These are phyloP conservation scores for Zygosaccharomyces lentus DNA, from an alignment of 805 yeast genomes.

Conservation along the genomic window DNA sequence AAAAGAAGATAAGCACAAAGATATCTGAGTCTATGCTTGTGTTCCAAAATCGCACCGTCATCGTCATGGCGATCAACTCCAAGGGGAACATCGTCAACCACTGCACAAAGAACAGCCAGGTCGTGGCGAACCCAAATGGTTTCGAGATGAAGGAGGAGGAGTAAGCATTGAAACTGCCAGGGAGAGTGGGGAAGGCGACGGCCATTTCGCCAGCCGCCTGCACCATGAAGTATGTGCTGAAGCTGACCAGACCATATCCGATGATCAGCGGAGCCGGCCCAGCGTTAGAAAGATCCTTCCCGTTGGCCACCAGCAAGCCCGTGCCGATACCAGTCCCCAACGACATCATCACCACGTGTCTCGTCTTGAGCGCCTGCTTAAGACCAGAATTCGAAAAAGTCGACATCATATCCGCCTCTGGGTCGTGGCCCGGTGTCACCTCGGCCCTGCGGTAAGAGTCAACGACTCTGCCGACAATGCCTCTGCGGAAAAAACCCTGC, in stretches of 20 bases:
- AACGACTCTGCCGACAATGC: slow-evolving; percentile 10
- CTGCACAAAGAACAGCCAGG: slow-evolving; percentile 64
- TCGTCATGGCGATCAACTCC: slow-evolving; percentile 57
- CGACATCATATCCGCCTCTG: slow-evolving; percentile 16
- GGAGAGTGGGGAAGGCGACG: slow-evolving; percentile 38
- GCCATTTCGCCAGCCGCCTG: slow-evolving; percentile 46
- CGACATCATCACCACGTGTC: slow-evolving; percentile 69
- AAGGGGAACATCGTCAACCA: slow-evolving; percentile 62
- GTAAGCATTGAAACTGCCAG: slow-evolving; percentile 41
- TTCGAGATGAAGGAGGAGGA: slow-evolving; percentile 50
- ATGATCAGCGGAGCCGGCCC: slow-evolving; percentile 48
- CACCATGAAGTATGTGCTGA: slow-evolving; percentile 54
- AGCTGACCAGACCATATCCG: slow-evolving; percentile 53
- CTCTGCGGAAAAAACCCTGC: slow-evolving; percentile 3
- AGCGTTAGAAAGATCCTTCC: slow-evolving; percentile 40
- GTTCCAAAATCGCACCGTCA: slow-evolving; percentile 52
- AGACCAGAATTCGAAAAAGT: slow-evolving; percentile 13
- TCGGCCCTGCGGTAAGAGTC: slow-evolving; percentile 28
- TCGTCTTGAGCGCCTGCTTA: slow-evolving; percentile 24
- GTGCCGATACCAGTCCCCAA: slow-evolving; percentile 84
- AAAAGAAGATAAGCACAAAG: slow-evolving; percentile 53
- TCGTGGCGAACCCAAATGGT: slow-evolving; percentile 67
- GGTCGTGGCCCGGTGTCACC: slow-evolving; percentile 11
- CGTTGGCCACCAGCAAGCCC: slow-evolving; percentile 56
- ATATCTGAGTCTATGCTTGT: slow-evolving; percentile 45